A percentile compares a stretch with the other conserved stretches of the same genome.
phyloP scores from a whole-genome alignment of 352 stramenopile species.

The Phytophthora aleatoria region DNA sequence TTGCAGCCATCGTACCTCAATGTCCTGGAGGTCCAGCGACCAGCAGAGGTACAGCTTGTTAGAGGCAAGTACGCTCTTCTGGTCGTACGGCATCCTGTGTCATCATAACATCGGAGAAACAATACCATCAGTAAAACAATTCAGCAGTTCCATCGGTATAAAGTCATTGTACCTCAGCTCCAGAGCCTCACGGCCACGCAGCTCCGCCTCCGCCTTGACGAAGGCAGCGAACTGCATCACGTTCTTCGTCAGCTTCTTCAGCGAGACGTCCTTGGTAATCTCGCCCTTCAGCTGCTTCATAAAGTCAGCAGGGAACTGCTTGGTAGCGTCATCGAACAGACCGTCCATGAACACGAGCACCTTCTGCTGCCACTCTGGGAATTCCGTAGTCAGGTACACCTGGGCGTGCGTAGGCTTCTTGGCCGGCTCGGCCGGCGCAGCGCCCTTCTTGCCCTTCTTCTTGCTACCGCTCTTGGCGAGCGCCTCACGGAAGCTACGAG shows the following conservation, averaged over 20 bases:
- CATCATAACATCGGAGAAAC: conserved; percentile 15
- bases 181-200: conserved; percentile 93
- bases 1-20: conserved; percentile 46
- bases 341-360: conserved; percentile 84
- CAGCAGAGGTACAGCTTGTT: conserved; percentile 92
- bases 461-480: conserved; percentile 76
- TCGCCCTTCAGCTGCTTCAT: conserved; percentile 88
- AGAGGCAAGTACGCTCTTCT: conserved; percentile 91
- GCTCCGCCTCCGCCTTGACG: conserved; percentile 92
- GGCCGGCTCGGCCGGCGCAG: conserved; percentile 59
- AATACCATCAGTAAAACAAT: conserved; percentile 16
- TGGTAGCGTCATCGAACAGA: conserved; percentile 61
- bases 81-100: conserved; percentile 93
- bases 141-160: neutral
- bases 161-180: conserved; percentile 77
- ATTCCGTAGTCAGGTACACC: conserved; percentile 87
- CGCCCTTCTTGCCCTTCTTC: conserved; percentile 91
- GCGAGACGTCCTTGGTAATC: conserved; percentile 70
- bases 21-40: conserved; percentile 90
- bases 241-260: conserved; percentile 93
- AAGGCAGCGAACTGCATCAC: conserved; percentile 98
- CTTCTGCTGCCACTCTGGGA: conserved; percentile 86
- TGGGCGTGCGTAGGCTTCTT: conserved; percentile 91
- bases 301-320: conserved; percentile 82
- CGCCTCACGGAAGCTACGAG: conserved; percentile 91